Evolutionary conservation across 768 basidiomycete species (phyloP).

Genomic region (Hemileccinum rubropunctum): DNA sequence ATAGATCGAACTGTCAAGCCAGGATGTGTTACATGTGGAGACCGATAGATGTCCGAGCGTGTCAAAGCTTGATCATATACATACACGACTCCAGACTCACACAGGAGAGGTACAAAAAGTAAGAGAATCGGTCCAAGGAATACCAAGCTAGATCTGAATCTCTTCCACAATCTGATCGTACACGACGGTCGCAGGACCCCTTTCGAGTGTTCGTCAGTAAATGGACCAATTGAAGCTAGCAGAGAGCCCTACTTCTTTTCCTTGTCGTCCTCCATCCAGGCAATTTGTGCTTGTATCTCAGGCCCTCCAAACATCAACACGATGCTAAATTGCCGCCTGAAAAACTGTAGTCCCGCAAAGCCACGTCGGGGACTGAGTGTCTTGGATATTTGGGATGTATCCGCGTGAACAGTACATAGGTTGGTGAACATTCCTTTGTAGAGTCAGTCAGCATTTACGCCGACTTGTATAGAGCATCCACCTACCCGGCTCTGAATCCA

Average conservation of each 20-base stretch:
- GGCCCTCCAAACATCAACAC: slow-evolving; percentile 44
- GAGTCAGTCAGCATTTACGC: neutral
- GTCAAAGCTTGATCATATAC: too few relatives aligned
- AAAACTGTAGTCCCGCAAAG: slow-evolving; percentile 30
- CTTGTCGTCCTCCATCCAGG: slow-evolving; percentile 39
- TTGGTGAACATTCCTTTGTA: slow-evolving; percentile 28
- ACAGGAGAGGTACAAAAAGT: too few relatives aligned
- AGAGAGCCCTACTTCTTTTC: slow-evolving; percentile 20
- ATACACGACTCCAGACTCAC: too few relatives aligned
- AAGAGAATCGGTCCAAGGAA: neutral
- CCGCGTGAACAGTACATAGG: slow-evolving; percentile 21
- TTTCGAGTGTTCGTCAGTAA: slow-evolving; percentile 8
- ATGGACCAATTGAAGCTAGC: neutral
- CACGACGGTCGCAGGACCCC: slow-evolving; percentile 32
- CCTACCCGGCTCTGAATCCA: slow-evolving; percentile 29
- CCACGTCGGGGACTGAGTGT: slow-evolving; percentile 30
- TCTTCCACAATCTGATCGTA: slow-evolving; percentile 34
- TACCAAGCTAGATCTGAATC: slow-evolving; percentile 4
- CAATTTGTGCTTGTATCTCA: slow-evolving; percentile 45
- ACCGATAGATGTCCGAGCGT: too few relatives aligned
- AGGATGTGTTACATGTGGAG: too few relatives aligned
- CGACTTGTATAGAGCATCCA: neutral
- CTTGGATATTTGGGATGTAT: slow-evolving; percentile 29
- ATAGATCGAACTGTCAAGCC: too few relatives aligned
- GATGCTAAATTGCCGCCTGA: slow-evolving; percentile 35